Base-by-base conservation (phyloP, 345 rosid genomes). In the Acer campestre region DNA sequence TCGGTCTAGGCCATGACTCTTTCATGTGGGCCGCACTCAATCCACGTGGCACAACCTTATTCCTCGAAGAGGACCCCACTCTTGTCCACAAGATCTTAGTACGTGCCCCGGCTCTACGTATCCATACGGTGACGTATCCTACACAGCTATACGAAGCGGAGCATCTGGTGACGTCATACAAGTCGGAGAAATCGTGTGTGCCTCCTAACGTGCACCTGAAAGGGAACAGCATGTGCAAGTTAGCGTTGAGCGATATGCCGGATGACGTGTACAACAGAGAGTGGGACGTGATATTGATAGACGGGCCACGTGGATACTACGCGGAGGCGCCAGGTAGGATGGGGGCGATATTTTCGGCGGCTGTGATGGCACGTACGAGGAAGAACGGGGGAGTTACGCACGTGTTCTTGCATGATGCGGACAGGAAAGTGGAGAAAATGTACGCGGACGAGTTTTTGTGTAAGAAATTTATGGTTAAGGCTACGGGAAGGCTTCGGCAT, bases 311-410 rank as follows among this genome's bases (percentile, higher is more conserved):
- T n/a, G 93, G 93, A 17, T 89, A 82, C 73, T 85, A 73, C 65
- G 68, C 82, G 0, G 89, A 85, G 79, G 93, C 93, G 4, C 91
- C 93, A 0, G 93, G 93, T 71, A 82, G 93, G 79, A 89, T 88
- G 93, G 84, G 81, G 35, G 82, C 93, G 51, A 88, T 89, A 38
- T 89, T 86, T 62, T 79, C 93, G 22, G 91, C 89, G 1, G 93
- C 88, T 38, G 87, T 82, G 69, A 89, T 89, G 91, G 91, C 90
- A 0, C 53, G 88, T 35, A 61, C 64, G 69, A 84, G 93, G 72
- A 82, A 49, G 48, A 78, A 80, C 14, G 9, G 83, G 5, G 91
- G 93, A 3, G 81, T 80, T 75, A 89, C 93, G 75, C 91, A 88
- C 40, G 91, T 89, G 77, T 86, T 79, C 66, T 42, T 89, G 65